A percentile compares a stretch with the other conserved stretches of the same genome.
These are phyloP conservation scores for Lentinula raphanica DNA, from an alignment of 768 basidiomycete species.

Conservation along the genomic window DNA sequence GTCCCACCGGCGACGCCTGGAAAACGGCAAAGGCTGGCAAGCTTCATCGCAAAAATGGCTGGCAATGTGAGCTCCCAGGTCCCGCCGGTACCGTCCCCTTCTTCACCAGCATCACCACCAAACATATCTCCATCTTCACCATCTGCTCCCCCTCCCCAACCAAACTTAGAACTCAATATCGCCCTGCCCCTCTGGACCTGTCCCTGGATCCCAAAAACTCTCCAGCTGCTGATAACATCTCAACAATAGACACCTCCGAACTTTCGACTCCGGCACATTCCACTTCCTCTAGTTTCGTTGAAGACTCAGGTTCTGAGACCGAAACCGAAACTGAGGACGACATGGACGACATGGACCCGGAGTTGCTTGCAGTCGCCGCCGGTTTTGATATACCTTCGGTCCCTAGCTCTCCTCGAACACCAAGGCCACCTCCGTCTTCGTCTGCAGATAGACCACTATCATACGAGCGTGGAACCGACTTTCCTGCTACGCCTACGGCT, in stretches of 20 bases:
- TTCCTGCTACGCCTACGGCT: neutral
- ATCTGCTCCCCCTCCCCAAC: constrained; percentile 1
- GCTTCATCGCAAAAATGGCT: constrained; percentile 2
- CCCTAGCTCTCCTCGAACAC: constrained; percentile 1
- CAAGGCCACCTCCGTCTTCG: neutral
- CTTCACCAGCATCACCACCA: neutral
- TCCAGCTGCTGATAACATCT: neutral
- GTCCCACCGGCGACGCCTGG: neutral
- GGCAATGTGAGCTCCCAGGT: neutral
- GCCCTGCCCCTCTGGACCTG: constrained; percentile 3
- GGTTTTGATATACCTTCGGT: neutral
- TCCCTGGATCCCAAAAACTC: neutral
- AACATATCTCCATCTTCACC: neutral
- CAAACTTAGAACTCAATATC: neutral
- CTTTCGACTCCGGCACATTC: constrained; percentile 3
- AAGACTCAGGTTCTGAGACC: neutral
- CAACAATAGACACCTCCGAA: neutral
- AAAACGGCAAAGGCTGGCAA: neutral
- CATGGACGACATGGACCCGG: constrained; percentile 3
- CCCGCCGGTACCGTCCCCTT: neutral
- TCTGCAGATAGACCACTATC: neutral
- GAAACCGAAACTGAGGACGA: constrained; percentile 6
- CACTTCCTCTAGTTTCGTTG: neutral
- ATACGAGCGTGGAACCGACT: neutral
- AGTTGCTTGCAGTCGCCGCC: constrained; percentile 4